Evolutionary conservation across 768 basidiomycete genomes (phyloP).

Genomic region (Crepidotus variabilis): DNA sequence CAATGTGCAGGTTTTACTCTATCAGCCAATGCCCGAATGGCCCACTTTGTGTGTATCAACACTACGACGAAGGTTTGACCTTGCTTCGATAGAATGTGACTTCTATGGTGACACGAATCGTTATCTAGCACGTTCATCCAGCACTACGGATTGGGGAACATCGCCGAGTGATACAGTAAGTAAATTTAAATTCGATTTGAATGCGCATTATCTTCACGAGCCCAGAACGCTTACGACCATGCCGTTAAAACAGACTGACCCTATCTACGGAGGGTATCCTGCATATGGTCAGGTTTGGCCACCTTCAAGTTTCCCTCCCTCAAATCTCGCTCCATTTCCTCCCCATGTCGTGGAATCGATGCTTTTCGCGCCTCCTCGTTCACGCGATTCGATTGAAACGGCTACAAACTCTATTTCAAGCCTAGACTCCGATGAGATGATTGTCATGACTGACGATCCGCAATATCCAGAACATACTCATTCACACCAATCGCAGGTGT

Average conservation of each 20-base stretch:
- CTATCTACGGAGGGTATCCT: constrained; percentile 11
- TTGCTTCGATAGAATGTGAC: neutral
- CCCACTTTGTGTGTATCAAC: constrained; percentile 33
- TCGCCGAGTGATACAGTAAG: constrained; percentile 15
- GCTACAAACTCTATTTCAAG: constrained; percentile 20
- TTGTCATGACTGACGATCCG: constrained; percentile 35
- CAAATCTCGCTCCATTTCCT: constrained; percentile 7
- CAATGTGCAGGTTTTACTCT: constrained; percentile 31
- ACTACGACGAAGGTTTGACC: constrained; percentile 20
- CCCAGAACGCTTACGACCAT: neutral
- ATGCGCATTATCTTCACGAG: neutral
- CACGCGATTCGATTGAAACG: constrained; percentile 22
- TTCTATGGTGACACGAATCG: neutral
- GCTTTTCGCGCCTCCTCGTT: constrained; percentile 16
- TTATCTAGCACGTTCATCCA: neutral
- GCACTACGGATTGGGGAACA: constrained; percentile 14
- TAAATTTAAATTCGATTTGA: neutral
- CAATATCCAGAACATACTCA: constrained; percentile 36
- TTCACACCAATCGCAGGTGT: constrained; percentile 36
- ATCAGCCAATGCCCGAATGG: constrained; percentile 35
- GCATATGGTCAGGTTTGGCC: constrained; percentile 18
- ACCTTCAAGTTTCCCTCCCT: constrained; percentile 7
- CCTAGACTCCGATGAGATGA: constrained; percentile 26
- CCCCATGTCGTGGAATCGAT: constrained; percentile 10
- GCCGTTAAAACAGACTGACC: constrained; percentile 1